Evolutionary conservation across 208 protist genomes (phyloP).

Genomic region (Acanthamoeba sp.): DNA sequence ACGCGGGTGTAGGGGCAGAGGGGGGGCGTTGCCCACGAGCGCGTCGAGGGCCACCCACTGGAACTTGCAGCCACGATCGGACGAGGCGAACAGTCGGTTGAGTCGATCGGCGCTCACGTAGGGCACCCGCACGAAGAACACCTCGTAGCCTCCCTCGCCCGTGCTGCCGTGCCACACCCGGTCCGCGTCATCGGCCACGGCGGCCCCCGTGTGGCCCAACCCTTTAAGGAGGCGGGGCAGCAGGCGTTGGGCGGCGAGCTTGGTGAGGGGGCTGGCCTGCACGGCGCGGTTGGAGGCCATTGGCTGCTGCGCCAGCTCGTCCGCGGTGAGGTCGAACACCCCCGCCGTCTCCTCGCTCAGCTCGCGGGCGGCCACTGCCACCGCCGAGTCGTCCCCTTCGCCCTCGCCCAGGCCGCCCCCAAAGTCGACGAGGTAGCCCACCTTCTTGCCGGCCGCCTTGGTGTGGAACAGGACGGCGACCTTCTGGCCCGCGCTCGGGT

Average conservation of each 20-base stretch:
- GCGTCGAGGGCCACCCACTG: neutral
- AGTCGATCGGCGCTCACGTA: neutral
- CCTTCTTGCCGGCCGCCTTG: slow-evolving; percentile 47
- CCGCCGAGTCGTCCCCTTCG: neutral
- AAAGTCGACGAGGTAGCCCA: slow-evolving; percentile 67
- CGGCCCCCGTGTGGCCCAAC: neutral
- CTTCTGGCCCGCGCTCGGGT: neutral
- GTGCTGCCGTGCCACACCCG: neutral
- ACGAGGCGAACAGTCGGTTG: neutral
- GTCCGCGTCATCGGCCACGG: neutral
- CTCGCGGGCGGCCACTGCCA: slow-evolving; percentile 8
- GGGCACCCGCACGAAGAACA: slow-evolving; percentile 22
- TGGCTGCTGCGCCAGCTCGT: neutral
- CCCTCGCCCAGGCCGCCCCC: neutral
- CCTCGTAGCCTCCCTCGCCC: neutral
- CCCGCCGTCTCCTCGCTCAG: slow-evolving; percentile 20
- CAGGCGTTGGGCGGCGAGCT: neutral
- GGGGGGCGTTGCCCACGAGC: neutral
- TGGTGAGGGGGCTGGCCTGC: neutral
- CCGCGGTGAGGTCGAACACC: slow-evolving; percentile 2
- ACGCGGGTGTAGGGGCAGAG: neutral
- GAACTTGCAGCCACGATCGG: neutral
- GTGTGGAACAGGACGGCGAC: slow-evolving; percentile 32
- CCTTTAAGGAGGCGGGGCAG: neutral
- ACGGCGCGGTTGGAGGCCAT: neutral